These are phyloP conservation scores for Heliamphora exappendiculata DNA, from an alignment of 148 eudicot genomes.

Conservation along the genomic window DNA sequence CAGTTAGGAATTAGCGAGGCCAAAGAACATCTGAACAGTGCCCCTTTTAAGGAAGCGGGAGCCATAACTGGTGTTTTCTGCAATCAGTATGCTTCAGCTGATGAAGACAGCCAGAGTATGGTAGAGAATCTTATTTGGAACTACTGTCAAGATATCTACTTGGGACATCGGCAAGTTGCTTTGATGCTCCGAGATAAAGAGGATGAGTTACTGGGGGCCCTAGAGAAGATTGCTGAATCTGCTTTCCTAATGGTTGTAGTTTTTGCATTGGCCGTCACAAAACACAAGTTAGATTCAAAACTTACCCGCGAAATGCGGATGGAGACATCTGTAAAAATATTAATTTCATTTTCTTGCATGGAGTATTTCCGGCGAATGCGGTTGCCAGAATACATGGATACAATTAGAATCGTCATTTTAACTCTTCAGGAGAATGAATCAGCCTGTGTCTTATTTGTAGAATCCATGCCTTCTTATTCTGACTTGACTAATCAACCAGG, in stretches of 20 bases:
- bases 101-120: conserved; percentile 45
- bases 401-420: conserved; percentile 52
- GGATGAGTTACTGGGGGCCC: conserved; percentile 46
- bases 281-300: conserved; percentile 43
- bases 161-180: conserved; percentile 58
- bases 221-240: conserved; percentile 86
- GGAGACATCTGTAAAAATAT: conserved; percentile 52
- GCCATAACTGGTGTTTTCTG: conserved; percentile 76
- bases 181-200: conserved; percentile 43
- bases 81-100: conserved; percentile 58
- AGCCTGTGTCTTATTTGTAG: conserved; percentile 64
- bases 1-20: conserved; percentile 26
- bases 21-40: conserved; percentile 48
- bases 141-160: conserved; percentile 63
- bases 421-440: conserved; percentile 62
- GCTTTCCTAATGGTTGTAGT: conserved; percentile 91
- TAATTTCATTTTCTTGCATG: conserved; percentile 79
- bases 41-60: conserved; percentile 82
- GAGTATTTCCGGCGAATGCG: conserved; percentile 86
- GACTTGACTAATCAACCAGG: conserved; percentile 61
- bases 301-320: conserved; percentile 35
- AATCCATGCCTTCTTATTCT: conserved; percentile 71
- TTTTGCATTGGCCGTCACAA: conserved; percentile 83
- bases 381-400: conserved; percentile 81
- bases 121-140: conserved; percentile 71